Conservation (phyloP, 2,329 filamentous ascomycete genomes). For the Ceratocystis harringtonii region DNA sequence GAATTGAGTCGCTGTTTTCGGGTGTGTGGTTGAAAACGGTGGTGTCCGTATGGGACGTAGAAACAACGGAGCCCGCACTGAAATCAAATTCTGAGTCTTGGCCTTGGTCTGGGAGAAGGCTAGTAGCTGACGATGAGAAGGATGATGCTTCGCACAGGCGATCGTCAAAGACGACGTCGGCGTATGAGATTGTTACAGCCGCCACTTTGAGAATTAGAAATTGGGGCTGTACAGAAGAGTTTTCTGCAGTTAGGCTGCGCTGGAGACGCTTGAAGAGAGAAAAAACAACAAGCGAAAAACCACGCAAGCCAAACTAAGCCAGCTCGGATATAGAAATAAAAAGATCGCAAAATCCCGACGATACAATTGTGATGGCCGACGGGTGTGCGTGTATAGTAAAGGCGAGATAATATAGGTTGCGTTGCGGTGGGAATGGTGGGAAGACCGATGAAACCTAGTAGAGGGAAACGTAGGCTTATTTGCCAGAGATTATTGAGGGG, state of each 20-base stretch:
- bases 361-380: neutral
- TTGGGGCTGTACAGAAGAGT: conserved; percentile 12
- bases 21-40: conserved; percentile 1
- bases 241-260: conserved; percentile 3
- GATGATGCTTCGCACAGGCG: conserved; percentile 13
- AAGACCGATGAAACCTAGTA: neutral
- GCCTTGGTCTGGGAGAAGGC: neutral
- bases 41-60: neutral
- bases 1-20: conserved; percentile 4
- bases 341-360: neutral
- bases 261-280: neutral
- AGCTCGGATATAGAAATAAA: neutral
- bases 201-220: conserved; percentile 12
- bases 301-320: neutral
- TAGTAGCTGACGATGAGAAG: neutral
- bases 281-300: neutral
- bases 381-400: neutral
- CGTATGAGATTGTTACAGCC: conserved; percentile 11
- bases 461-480: neutral
- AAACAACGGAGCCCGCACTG: neutral
- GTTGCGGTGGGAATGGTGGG: neutral
- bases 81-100: conserved; percentile 7
- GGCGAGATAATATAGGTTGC: neutral
- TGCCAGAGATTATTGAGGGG: neutral
- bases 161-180: conserved; percentile 17